A percentile compares a stretch with the other conserved stretches of the same genome.
These are phyloP conservation scores for Ceratobasidium sp. DNA, from an alignment of 1,284 basidiomycete species.

Conservation along the genomic window DNA sequence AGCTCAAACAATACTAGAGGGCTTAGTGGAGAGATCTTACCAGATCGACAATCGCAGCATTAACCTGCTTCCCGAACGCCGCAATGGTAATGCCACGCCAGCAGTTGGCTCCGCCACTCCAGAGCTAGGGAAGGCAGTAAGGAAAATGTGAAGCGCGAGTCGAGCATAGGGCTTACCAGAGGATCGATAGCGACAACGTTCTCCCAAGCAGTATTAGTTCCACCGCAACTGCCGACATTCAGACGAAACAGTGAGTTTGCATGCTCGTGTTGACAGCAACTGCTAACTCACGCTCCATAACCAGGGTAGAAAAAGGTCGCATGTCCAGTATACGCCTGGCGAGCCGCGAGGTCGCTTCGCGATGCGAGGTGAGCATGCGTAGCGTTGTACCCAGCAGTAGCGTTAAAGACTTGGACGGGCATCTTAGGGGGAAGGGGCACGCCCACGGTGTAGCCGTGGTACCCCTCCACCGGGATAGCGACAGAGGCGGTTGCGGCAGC, in stretches of 20 bases:
- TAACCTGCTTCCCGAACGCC: slow-evolving; percentile 3
- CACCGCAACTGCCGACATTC: slow-evolving; percentile 14
- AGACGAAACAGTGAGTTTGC: no score
- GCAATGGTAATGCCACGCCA: slow-evolving; percentile 10
- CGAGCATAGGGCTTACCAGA: background rate
- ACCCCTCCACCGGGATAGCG: background rate
- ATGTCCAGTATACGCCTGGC: background rate
- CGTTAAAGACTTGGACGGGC: background rate
- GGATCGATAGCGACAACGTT: background rate
- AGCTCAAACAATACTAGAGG: background rate
- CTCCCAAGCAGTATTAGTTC: background rate
- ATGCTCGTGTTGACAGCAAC: no score
- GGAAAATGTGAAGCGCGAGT: background rate
- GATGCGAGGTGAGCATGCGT: background rate
- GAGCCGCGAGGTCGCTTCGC: background rate
- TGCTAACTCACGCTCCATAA: slow-evolving; percentile 1
- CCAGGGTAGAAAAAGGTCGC: slow-evolving; percentile 16
- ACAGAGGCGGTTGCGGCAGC: background rate
- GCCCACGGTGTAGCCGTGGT: background rate
- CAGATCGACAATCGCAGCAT: slow-evolving; percentile 14
- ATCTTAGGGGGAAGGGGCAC: no score
- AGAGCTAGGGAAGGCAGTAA: no score
- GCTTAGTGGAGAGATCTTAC: background rate
- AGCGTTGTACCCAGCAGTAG: slow-evolving; percentile 14
- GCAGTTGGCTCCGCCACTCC: background rate